Percentiles rank a stretch among this genome's conserved stretches.
These are phyloP conservation scores for Iris pallida DNA, from an alignment of 116 monocot genomes.

Conservation along the genomic window DNA sequence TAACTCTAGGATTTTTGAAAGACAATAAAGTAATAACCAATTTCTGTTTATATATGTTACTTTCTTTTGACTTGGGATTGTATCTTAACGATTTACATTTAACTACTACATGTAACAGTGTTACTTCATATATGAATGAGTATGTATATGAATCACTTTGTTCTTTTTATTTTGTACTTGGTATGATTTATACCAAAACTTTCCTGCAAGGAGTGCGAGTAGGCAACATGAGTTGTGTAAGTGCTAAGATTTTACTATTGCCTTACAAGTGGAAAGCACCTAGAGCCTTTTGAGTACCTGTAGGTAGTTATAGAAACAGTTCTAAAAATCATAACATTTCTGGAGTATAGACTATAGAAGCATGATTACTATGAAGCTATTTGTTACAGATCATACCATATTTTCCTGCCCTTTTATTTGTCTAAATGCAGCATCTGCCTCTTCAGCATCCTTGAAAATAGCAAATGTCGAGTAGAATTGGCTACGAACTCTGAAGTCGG, in stretches of 20 bases:
- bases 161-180: neutral
- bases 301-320: neutral
- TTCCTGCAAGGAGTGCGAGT: neutral
- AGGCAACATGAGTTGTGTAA: neutral
- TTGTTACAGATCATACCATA: conserved; percentile 25
- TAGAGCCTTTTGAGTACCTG: neutral
- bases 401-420: conserved; percentile 34
- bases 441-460: conserved; percentile 35
- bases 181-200: neutral
- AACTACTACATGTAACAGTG: too few relatives aligned
- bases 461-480: conserved; percentile 53
- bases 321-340: neutral
- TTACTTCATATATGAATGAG: neutral
- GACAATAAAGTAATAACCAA: too few relatives aligned
- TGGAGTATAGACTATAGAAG: neutral
- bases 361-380: neutral
- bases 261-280: neutral
- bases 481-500: conserved; percentile 32
- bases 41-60: too few relatives aligned
- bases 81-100: too few relatives aligned
- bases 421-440: conserved; percentile 51
- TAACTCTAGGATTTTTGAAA: too few relatives aligned
- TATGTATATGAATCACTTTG: neutral
- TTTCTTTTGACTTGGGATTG: too few relatives aligned
- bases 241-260: neutral